A percentile compares a stretch with the other conserved stretches of the same genome.
Conservation (phyloP, 345 rosid species). For the Lepidium didymum region DNA sequence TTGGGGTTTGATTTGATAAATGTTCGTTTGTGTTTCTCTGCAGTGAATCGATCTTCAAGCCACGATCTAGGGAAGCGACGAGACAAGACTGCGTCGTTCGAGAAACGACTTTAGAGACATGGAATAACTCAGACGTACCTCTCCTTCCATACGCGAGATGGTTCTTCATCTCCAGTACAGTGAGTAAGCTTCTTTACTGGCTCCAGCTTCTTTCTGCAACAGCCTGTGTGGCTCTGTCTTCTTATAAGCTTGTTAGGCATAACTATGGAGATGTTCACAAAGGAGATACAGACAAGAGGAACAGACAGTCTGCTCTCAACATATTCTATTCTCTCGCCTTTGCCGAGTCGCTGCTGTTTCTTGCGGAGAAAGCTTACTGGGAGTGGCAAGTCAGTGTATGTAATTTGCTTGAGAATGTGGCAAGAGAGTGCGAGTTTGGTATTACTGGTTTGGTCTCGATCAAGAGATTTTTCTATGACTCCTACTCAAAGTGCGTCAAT, state of each 20-base stretch:
- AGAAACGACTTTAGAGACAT: conserved; percentile 27
- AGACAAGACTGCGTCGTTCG: conserved; percentile 5
- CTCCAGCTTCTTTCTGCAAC: conserved; percentile 82
- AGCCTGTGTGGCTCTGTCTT: conserved; percentile 61
- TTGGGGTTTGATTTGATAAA: neutral
- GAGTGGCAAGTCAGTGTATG: conserved; percentile 54
- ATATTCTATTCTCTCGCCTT: conserved; percentile 80
- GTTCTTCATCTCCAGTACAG: conserved; percentile 59
- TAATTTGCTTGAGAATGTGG: conserved; percentile 68
- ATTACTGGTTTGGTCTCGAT: conserved; percentile 58
- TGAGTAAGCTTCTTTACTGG: conserved; percentile 75
- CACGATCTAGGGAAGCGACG: conserved; percentile 25
- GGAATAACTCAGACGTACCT: conserved; percentile 78
- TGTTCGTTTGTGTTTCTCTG: neutral
- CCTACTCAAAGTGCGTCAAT: conserved; percentile 70
- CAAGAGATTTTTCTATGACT: conserved; percentile 80
- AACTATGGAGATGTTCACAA: conserved; percentile 71
- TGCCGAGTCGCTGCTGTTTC: conserved; percentile 76
- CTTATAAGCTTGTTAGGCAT: conserved; percentile 59
- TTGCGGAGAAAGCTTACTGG: conserved; percentile 82
- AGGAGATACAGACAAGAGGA: conserved; percentile 72
- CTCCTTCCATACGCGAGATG: conserved; percentile 71
- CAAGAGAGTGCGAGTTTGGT: conserved; percentile 61
- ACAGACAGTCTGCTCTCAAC: conserved; percentile 55
- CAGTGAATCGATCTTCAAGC: conserved; percentile 13